Base-by-base conservation (phyloP, 768 basidiomycete genomes). In the Lepiota brunneoincarnata region DNA sequence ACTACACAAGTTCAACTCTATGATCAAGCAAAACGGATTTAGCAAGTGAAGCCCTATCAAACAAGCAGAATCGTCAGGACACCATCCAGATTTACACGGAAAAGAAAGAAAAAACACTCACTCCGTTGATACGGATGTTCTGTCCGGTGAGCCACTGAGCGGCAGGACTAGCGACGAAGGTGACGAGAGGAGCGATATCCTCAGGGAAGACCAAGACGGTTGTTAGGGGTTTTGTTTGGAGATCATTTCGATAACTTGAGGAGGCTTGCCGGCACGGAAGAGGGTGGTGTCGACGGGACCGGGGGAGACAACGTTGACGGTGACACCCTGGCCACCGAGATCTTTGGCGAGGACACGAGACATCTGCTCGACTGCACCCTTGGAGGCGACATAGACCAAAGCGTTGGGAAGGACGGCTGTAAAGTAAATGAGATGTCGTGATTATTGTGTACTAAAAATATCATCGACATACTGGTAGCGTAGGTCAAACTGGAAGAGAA, bases 361-460 rank as follows among this genome's bases (percentile, higher is more conserved):
- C 40, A 83, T 69, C 57, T 84, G 83, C 62, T 84, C 82, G 49
- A 84, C 70, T 1, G 83, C 82, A 35, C 80, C 83, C 64, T 84
- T 83, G 0, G 81, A 75, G 23, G 78, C 76, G 53, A 75, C 71
- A 65, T 82, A 84, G 42, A 76, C 67, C 23, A 84, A 71, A 15
- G 73, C 72, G 54, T 76, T 76, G 0, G 82, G 76, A 4, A 70
- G 65, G 31, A 84, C 68, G 17, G 64, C 71, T 75, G 48, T 40
- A 7, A 34, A 42, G 6, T 7, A 38, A 17, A 21, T 46, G 36
- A 38, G 44, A 49, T 35, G 28, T 38, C 21, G 24, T 23, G 38
- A 20, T 49, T 24, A 37, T 20, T 11, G 38, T 41, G 21, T 45
- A 14, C 15, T 18, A 51, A 58, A 35, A 47, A 54, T 43, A 31